Base-by-base conservation (phyloP, 768 basidiomycete species). In the Podaxis mareebaensis region DNA sequence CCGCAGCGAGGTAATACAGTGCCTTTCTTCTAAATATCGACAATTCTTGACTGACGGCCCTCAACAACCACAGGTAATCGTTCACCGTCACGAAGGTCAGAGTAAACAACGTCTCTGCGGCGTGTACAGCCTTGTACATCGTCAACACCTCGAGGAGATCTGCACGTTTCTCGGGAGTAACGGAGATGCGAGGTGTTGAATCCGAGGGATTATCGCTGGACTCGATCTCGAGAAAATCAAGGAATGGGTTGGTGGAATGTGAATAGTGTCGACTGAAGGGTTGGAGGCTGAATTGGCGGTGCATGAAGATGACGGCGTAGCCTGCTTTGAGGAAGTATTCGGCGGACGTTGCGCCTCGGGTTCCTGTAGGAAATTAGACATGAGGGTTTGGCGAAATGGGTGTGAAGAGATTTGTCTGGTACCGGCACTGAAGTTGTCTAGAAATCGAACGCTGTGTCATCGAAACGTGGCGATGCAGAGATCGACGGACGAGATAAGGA, bases 401-500 rank as follows among this genome's bases (percentile, higher is more conserved):
- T 46, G 36, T n/a, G 54, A 61, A 53, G 52, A n/a, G 58, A 20
- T 12, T 3, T 28, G 44, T 22, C 36, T 64, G 89, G 65, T 53
- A 92, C 95, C 95, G 64, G 97, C 96, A 76, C 95, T 97, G 77
- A 99, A 99, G 79, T 99, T 99, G 74, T 99, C 96, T 30, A 99
- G 82, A 75, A 98, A 99, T 56, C 97, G 93, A 53, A 99, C 97
- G 69, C 96, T 99, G 74, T 65, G 72, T 65, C 65, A 67, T 56
- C 48, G 36, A 20, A 62, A 56, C 13, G 53, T 49, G 53, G 53
- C 42, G 28, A 54, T 20, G 20, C 13, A 44, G 33, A 33, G 51
- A 53, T 52, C 36, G 51, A 55, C 22, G 38, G 49, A 51, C 24
- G 51, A 39, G 38, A 46, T 62, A 33, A 62, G 53, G 42, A 56